Evolutionary conservation across 2,329 filamentous ascomycete genomes (phyloP), one percentile per base, ranked within the genome.

Genomic region (Chalaropsis thielavioides): DNA sequence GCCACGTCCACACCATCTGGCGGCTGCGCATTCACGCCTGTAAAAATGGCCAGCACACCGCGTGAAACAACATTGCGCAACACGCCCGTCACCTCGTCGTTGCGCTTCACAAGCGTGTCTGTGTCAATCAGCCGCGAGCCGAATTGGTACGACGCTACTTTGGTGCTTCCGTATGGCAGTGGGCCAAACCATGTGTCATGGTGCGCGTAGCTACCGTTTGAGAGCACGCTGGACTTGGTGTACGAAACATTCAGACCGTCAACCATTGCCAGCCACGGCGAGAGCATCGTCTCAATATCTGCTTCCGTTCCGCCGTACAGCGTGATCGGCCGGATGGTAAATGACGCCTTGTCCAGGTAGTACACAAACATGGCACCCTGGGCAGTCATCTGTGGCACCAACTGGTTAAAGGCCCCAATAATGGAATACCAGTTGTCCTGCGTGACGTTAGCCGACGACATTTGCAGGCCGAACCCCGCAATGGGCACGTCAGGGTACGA

Each of bases 341-440:
- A 83, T 68, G 74, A 75, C 13, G 72, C 70, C 68, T 76, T 76
- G 64, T 75, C 78, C 67, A 80, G 77, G 68, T 75, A 76, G 71
- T 79, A 83, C n/a, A 78, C 72, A 35, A 75, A 72, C 74, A 78
- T 79, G 22, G 75, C 74, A 10, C 81, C 82, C 1, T 76, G 73
- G 67, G 81, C 80, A 17, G 80, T 75, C 66, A 82, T 76, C 2
- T 70, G 71, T 0, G 79, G 76, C 0, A 83, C 74, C 61, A 71
- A 68, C 31, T 70, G 22, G 69, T 71, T 49, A 69, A 80, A 83
- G 13, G 74, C 72, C 1, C 73, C 72, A 22, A 85, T 74, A 0
- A 76, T 78, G 56, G 75, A 69, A 69, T 78, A 84, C 72, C 79
- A 84, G 0, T 69, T 73, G 24, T 80, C 76, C 41, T 68, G 69